Percentiles rank a stretch among this genome's conserved stretches.
Conservation (phyloP, 371 early-diverging fungal genomes). For the Lichtheimia hyalospora region DNA sequence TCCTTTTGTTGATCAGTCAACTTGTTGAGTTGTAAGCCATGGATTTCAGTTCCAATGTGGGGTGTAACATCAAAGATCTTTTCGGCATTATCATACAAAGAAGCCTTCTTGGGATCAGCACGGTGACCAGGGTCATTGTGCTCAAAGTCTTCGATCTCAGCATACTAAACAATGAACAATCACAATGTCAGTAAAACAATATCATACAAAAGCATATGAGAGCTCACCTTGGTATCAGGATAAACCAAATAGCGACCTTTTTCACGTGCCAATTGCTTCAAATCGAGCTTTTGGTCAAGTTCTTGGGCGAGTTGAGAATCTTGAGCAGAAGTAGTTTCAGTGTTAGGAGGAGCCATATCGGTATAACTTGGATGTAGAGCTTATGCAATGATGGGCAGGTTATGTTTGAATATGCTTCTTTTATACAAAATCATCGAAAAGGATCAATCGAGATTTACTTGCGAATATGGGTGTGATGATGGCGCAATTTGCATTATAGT, state of each 20-base stretch:
- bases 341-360: slow-evolving; percentile 17
- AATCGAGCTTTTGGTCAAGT: slow-evolving; percentile 30
- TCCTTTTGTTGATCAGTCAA: slow-evolving; percentile 56
- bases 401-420: neutral
- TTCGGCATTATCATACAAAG: slow-evolving; percentile 55
- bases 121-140: slow-evolving; percentile 45
- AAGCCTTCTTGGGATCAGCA: slow-evolving; percentile 60
- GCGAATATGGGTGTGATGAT: slow-evolving; percentile 2
- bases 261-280: slow-evolving; percentile 35
- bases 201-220: neutral
- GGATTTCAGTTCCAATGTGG: slow-evolving; percentile 70
- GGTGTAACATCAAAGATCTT: slow-evolving; percentile 63
- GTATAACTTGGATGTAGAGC: neutral
- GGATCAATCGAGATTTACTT: neutral
- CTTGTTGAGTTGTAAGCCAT: slow-evolving; percentile 53
- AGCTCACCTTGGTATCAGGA: slow-evolving; percentile 34
- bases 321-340: slow-evolving; percentile 22
- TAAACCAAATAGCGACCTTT: slow-evolving; percentile 40
- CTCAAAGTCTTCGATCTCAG: slow-evolving; percentile 30
- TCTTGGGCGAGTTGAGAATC: slow-evolving; percentile 27
- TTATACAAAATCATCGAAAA: neutral
- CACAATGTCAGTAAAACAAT: neutral
- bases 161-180: slow-evolving; percentile 20
- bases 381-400: neutral
- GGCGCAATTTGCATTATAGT: slow-evolving; percentile 10